Percentiles rank a stretch among this genome's conserved stretches.
Evolutionary conservation across 2,329 filamentous ascomycete species (phyloP).

Genomic region (Ophiosphaerella korrae): DNA sequence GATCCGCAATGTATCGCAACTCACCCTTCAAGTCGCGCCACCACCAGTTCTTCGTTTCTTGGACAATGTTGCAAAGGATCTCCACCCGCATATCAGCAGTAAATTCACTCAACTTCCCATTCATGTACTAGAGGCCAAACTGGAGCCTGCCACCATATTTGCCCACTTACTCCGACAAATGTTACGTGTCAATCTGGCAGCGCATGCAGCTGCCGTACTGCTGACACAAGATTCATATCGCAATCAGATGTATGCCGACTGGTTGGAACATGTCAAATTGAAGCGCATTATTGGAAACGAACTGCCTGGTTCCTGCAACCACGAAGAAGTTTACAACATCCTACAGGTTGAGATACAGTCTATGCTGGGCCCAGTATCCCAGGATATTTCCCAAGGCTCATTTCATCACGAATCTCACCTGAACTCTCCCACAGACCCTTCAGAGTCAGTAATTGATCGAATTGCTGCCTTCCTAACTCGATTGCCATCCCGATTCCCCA

Average conservation of each 20-base stretch:
- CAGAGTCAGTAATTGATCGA: constrained; percentile 69
- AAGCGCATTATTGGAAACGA: constrained; percentile 63
- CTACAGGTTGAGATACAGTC: constrained; percentile 67
- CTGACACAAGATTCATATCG: constrained; percentile 86
- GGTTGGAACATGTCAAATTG: constrained; percentile 68
- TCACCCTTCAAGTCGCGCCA: constrained; percentile 89
- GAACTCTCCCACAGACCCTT: constrained; percentile 31
- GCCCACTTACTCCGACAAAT: constrained; percentile 84
- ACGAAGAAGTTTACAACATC: constrained; percentile 62
- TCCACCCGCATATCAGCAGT: constrained; percentile 80
- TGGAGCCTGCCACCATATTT: constrained; percentile 87
- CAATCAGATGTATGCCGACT: constrained; percentile 94
- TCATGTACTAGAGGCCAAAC: constrained; percentile 85
- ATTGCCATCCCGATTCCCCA: constrained; percentile 73
- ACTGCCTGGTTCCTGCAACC: constrained; percentile 57
- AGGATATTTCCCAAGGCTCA: constrained; percentile 63
- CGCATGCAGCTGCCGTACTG: constrained; percentile 92
- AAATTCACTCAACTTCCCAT: constrained; percentile 84
- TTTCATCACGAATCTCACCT: constrained; percentile 37
- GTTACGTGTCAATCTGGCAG: constrained; percentile 88
- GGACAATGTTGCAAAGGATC: constrained; percentile 79
- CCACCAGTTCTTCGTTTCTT: constrained; percentile 86
- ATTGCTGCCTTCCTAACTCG: constrained; percentile 76
- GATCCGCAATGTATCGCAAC: constrained; percentile 86
- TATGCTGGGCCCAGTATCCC: constrained; percentile 70